Conservation (phyloP, 257 asterid species). For the Penstemon barbatus region DNA sequence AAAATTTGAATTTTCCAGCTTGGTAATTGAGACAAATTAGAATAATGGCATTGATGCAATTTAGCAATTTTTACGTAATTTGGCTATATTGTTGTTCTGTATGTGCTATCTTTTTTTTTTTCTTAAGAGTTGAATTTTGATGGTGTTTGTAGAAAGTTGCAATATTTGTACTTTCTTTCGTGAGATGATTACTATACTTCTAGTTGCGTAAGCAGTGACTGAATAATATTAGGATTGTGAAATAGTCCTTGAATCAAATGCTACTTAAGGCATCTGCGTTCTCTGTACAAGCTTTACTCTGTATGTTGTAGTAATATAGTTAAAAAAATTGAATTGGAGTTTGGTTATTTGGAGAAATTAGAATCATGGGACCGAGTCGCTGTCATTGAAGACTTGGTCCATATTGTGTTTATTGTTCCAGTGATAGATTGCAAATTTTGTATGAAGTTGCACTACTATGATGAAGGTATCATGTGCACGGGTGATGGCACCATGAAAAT, state of each 20-base stretch:
- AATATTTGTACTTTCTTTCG: neutral
- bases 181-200: neutral
- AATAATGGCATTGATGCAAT: too few relatives aligned
- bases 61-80: slow-evolving; percentile 12
- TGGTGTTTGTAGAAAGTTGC: slow-evolving; percentile 6
- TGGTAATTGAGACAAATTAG: too few relatives aligned
- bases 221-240: neutral
- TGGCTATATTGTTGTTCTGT: neutral
- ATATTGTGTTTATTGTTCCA: neutral
- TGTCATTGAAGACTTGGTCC: neutral
- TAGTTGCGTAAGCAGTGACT: neutral
- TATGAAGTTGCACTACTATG: neutral
- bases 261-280: neutral
- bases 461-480: neutral
- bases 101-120: neutral
- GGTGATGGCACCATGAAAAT: neutral
- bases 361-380: neutral
- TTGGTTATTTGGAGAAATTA: neutral
- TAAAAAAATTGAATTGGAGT: neutral
- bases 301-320: neutral
- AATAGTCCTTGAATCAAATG: neutral
- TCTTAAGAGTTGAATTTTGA: neutral
- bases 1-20: too few relatives aligned
- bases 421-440: neutral
- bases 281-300: neutral